Base-by-base conservation (phyloP, 2,329 filamentous ascomycete genomes). In the Beauveria pseudobassiana region DNA sequence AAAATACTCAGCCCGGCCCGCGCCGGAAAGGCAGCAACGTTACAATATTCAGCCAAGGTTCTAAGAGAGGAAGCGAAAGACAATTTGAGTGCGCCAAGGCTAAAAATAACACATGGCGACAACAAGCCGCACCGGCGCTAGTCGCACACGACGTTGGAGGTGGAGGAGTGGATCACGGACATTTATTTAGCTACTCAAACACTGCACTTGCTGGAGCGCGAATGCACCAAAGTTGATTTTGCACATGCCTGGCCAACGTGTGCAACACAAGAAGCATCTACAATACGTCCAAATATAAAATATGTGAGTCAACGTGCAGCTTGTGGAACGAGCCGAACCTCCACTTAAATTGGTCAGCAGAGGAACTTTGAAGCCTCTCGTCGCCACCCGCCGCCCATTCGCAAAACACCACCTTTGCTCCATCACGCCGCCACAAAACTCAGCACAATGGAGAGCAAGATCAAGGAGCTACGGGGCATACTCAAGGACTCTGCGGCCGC, bases 401-500 rank as follows among this genome's bases (percentile, higher is more conserved):
- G 16, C 38, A 24, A 45, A 45, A 52, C 20, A 16, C 30, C 28
- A 16, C 26, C 18, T 34, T 20, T 30, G 4, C 30, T 20, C n/a
- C 30, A 24, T 38, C 16, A 2, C 34, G 34, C 50, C 50, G 6
- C 28, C 34, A 5, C 10, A 40, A n/a, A 16, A 22, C 28, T 5
- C 46, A 10, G 1, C 28, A 53, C 3, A 1, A 57, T 62, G 53
- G 48, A 58, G 5, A 48, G 46, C 48, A 58, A 57, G 43, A 59
- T 59, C 34, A 71, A 71, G 64, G 74, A 76, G 54, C 75, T 76
- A 24, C 87, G 84, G 68, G 78, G 84, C 64, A 85, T 86, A 63
- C 77, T 90, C 18, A 89, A 88, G 71, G 86, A 84, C 61, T 65
- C 65, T 28, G 61, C 66, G 16, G 62, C 55, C 55, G 46, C 67